Percentiles rank a stretch among this genome's conserved stretches.
These are phyloP conservation scores for Xylogone sp. DNA, from an alignment of 2,329 filamentous ascomycete species.

Conservation along the genomic window DNA sequence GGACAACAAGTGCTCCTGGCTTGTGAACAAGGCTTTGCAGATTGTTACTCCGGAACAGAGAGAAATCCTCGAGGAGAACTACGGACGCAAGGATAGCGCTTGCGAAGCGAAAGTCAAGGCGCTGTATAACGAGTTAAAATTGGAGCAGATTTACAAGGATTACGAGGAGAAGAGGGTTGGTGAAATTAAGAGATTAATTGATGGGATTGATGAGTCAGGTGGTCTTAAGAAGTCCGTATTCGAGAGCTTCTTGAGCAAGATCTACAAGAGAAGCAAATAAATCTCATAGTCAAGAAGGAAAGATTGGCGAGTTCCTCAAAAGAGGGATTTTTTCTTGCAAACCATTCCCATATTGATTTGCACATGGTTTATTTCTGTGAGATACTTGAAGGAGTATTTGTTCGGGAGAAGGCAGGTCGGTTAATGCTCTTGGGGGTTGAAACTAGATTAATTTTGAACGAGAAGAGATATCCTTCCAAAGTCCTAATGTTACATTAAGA, in stretches of 20 bases:
- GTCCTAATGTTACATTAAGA: too few relatives aligned
- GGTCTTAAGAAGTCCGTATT: constrained; percentile 91
- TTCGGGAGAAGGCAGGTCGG: too few relatives aligned
- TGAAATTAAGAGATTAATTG: constrained; percentile 75
- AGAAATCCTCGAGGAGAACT: constrained; percentile 84
- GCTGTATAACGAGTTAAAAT: constrained; percentile 79
- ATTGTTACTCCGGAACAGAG: constrained; percentile 81
- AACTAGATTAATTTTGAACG: too few relatives aligned
- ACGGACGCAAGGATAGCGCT: constrained; percentile 82
- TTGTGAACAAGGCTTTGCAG: constrained; percentile 89
- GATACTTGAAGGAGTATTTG: too few relatives aligned
- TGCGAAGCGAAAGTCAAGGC: constrained; percentile 85
- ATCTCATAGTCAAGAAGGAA: constrained; percentile 6
- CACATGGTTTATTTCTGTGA: too few relatives aligned
- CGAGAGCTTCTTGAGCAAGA: constrained; percentile 87
- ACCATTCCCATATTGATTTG: background rate
- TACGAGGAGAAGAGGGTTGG: constrained; percentile 85
- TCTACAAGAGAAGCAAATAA: constrained; percentile 97
- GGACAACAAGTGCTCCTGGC: constrained; percentile 99
- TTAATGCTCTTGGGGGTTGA: too few relatives aligned
- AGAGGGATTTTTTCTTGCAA: background rate
- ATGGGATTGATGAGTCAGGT: constrained; percentile 75
- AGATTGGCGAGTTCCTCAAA: too few relatives aligned
- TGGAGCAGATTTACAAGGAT: constrained; percentile 78
- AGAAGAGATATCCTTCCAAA: too few relatives aligned